Evolutionary conservation across 441 rosid genomes (phyloP), one percentile per base, ranked within the genome.

Genomic region (Hura crepitans): DNA sequence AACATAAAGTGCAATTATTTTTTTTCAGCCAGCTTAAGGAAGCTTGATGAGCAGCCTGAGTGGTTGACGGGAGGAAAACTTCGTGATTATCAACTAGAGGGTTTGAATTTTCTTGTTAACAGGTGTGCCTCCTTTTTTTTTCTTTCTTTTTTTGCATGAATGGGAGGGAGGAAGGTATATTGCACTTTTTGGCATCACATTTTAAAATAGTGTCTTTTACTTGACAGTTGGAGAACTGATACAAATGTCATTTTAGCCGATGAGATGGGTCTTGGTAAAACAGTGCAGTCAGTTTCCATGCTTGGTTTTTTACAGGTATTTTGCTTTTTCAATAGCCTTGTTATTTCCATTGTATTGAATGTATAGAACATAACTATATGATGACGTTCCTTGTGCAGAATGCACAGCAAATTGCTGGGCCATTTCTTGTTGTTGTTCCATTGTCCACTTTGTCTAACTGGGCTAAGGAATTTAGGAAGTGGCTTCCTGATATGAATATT

Each of bases 201-300:
- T 35, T 71, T 62, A 49, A 77, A 74, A 72, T n/a, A 54, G 71
- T 50, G 75, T 65, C 66, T 69, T 28, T n/a, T 58, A 62, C 49
- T 55, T 72, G 54, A 64, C 86, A 93, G 98, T 82, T 96, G 99
- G 99, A 88, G 97, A 81, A 96, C 91, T 84, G 98, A 93, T 79
- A 96, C 99, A 27, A 96, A 96, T 86, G 99, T 96, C 76, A 96
- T 96, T 80, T 86, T 93, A 83, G 99, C 99, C 75, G 99, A 96
- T 78, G 99, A 96, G 81, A 96, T 96, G 99, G 99, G 99, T 81
- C 99, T 96, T 71, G 99, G 99, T 69, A 96, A 96, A 87, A 96
- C 99, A 73, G 97, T 96, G 71, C 99, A 96, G 87, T 96, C 99
- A 37, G 95, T 96, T 63, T 96, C 99, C 22, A 91, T 96, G 99